These are phyloP conservation scores for Flaveria robusta DNA, from an alignment of 129 eudicot genomes.

Conservation along the genomic window DNA sequence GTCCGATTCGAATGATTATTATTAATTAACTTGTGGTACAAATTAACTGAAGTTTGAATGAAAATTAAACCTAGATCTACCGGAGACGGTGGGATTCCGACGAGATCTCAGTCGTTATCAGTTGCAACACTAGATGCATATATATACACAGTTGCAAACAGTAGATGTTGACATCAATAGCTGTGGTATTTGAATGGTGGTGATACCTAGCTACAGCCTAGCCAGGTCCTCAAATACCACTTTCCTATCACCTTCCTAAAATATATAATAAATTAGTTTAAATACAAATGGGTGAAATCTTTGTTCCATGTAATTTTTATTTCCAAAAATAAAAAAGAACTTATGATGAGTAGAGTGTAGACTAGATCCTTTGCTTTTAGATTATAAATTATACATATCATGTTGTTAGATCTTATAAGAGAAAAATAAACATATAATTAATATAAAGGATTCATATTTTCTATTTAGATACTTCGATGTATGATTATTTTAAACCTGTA, in stretches of 20 bases:
- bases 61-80: not conserved
- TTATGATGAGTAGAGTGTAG: too few relatives aligned
- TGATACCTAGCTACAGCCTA: constrained; percentile 14
- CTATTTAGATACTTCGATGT: too few relatives aligned
- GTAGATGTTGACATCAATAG: constrained; percentile 10
- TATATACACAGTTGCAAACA: not conserved
- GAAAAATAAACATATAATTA: too few relatives aligned
- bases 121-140: not conserved
- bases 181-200: constrained; percentile 25
- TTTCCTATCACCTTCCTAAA: constrained; percentile 33
- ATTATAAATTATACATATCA: too few relatives aligned
- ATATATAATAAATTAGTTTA: not conserved
- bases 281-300: not conserved
- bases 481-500: too few relatives aligned
- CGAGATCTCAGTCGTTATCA: constrained; percentile 1
- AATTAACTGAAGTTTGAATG: constrained; percentile 14
- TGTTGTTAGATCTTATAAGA: too few relatives aligned
- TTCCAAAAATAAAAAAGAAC: too few relatives aligned
- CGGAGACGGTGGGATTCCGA: constrained; percentile 1
- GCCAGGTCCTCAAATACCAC: constrained; percentile 21
- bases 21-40: not conserved
- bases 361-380: too few relatives aligned
- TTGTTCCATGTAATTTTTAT: too few relatives aligned
- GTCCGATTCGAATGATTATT: constrained; percentile 6
- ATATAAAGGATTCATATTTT: too few relatives aligned